Base-by-base conservation (phyloP, 441 rosid species). In the Cnidoscolus chayamansa region DNA sequence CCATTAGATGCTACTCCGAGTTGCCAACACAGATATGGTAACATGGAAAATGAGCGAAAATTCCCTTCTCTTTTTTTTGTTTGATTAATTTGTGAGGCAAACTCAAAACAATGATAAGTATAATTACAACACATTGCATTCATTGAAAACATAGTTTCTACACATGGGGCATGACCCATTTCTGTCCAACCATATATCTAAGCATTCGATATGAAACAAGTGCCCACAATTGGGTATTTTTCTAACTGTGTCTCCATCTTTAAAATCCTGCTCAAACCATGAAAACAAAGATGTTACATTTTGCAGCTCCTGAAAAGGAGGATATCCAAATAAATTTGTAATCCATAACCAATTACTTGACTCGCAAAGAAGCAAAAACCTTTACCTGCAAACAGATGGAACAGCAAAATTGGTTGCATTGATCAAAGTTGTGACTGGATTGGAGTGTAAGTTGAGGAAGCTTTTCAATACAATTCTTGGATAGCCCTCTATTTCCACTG, bases 331-430 rank as follows among this genome's bases (percentile, higher is more conserved):
- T 25, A 25, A 25, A 25, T 25, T 25, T 25, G 25, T 25, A 25
- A 25, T 25, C 25, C 25, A 25, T 25, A 25, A 25, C 37, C 11
- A 19, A 60, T 32, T 32, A 30, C 5, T 13, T 10, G 3, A 16
- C 37, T 2, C 8, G 31, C 1, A n/a, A 47, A 47, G 1, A 2
- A 16, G 37, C 37, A 13, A 62, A 11, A 58, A 30, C 2, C 1
- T 16, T 6, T 75, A 88, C 98, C 90, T 88, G 86, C 70, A 93
- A 84, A 83, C 98, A 93, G 70, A 93, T 87, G 2, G 93, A 76
- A 74, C 97, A 91, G 53, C 73, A 69, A 51, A 48, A 50, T 13
- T 51, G 73, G 56, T 80, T 81, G 63, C 53, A 47, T 43, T 25
- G 50, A 3, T 47, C 72, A 32, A 71, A 63, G 68, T 51, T 16